Conservation (phyloP, 371 early-diverging fungal species). For the Haplosporangium sp. region DNA sequence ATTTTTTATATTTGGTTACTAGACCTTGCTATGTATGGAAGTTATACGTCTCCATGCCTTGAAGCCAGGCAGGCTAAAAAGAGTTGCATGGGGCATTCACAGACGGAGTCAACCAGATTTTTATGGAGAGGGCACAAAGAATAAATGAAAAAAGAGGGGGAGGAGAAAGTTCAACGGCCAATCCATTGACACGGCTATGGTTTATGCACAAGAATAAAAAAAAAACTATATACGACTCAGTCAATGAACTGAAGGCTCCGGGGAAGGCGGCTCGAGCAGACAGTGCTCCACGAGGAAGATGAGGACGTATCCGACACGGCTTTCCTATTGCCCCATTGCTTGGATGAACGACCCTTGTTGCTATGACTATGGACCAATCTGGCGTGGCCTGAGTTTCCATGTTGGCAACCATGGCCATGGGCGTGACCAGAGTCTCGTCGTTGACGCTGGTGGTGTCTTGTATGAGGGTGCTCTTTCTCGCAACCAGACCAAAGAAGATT, state of each 20-base stretch:
- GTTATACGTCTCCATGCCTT: too few species aligned
- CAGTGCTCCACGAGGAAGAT: constrained; percentile 28
- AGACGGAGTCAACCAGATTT: too few species aligned
- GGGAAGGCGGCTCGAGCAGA: constrained; percentile 41
- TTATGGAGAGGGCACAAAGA: too few species aligned
- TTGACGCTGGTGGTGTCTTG: constrained; percentile 7
- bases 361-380: background rate
- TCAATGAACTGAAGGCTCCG: constrained; percentile 54
- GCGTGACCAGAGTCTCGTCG: background rate
- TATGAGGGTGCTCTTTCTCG: constrained; percentile 20
- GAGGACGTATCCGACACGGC: constrained; percentile 16
- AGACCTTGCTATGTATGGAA: too few species aligned
- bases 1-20: too few species aligned
- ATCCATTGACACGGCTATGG: too few species aligned
- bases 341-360: background rate
- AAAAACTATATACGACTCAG: too few species aligned
- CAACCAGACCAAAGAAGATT: constrained; percentile 28
- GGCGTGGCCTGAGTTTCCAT: background rate
- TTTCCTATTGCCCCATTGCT: constrained; percentile 7
- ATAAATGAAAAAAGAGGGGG: background rate
- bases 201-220: too few species aligned
- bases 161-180: background rate
- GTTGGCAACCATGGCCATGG: background rate
- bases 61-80: too few species aligned
- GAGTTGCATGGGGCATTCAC: too few species aligned